phyloP scores from a whole-genome alignment of 2,329 filamentous ascomycete genomes.

The Fusarium buxicola region DNA sequence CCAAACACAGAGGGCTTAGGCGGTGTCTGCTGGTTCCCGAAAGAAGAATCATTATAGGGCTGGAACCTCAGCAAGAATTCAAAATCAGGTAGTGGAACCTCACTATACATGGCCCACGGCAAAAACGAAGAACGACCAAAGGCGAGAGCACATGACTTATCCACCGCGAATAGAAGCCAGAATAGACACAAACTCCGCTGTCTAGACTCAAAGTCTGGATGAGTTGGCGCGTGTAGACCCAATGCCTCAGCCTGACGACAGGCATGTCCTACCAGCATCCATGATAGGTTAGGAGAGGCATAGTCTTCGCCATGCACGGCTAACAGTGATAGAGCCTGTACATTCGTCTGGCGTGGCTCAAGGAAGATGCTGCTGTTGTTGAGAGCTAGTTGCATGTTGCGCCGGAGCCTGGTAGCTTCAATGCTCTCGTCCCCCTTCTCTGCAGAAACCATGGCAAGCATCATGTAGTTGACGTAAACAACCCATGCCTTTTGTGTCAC shows the following conservation, averaged over 20 bases:
- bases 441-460: not conserved
- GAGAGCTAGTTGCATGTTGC: slow-evolving; percentile 13
- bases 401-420: not conserved
- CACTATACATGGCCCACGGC: not conserved
- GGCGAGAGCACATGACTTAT: slow-evolving; percentile 19
- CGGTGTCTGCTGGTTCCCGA: accelerated
- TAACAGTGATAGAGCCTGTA: slow-evolving; percentile 4
- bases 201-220: not conserved
- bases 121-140: slow-evolving; percentile 15
- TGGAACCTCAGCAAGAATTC: not conserved
- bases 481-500: slow-evolving; percentile 8
- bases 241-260: slow-evolving; percentile 19
- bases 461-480: slow-evolving; percentile 15
- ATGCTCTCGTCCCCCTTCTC: not conserved
- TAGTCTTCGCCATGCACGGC: slow-evolving; percentile 20
- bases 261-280: slow-evolving; percentile 26
- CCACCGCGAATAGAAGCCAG: slow-evolving; percentile 18
- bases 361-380: slow-evolving; percentile 24
- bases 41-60: not conserved
- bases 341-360: not conserved
- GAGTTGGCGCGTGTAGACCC: not conserved
- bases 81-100: not conserved
- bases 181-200: slow-evolving; percentile 10
- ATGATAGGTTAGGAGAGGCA: slow-evolving; percentile 11
- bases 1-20: not conserved